Evolutionary conservation across 306 rosid species (phyloP), one percentile per base, ranked within the genome.

Genomic region (Vachellia collinsii): DNA sequence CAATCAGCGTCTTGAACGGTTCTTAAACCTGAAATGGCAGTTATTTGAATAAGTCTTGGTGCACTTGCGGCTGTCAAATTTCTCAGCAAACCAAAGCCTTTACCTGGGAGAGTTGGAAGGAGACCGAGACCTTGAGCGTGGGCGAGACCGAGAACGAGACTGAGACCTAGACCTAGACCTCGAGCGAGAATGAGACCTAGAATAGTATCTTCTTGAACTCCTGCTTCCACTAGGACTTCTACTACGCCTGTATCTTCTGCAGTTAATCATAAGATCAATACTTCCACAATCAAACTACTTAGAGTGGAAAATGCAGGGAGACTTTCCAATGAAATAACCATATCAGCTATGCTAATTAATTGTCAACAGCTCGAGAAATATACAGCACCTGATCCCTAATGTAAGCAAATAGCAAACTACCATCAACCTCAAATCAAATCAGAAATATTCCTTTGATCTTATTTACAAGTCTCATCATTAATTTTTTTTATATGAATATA

Each of bases 141-240:
- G 71, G 6, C 42, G 81, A 0, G 97, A 87, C 3, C 19, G 81
- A 0, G 97, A 88, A 19, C 59, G 59, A 17, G 93, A 85, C 0
- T 39, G 88, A 8, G n/a, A n/a, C n/a, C n/a, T n/a, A n/a, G 94
- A 76, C 16, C 56, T 77, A 0, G 97, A 89, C 3, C 62, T 79
- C 0, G 94, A 84, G 1, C 79, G 85, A 4, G 94, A 93, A 1
- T 76, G 84, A 22, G 98, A 93, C 8, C 85, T 84, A 37, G 98
- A 90, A 85, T 82, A 69, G 78, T 89, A 70, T 71, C 94, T 89
- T 79, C 88, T 81, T 12, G 91, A 92, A 79, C 96, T 80, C 86
- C 92, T 91, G 87, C 91, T 92, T 88, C 97, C 85, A 81, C 93
- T 85, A 44, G 90, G 97, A 86, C 97, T 95, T 85, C 97, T 91